Evolutionary conservation across 2,329 filamentous ascomycete species (phyloP).

Genomic region (Ceratocystis variospora): DNA sequence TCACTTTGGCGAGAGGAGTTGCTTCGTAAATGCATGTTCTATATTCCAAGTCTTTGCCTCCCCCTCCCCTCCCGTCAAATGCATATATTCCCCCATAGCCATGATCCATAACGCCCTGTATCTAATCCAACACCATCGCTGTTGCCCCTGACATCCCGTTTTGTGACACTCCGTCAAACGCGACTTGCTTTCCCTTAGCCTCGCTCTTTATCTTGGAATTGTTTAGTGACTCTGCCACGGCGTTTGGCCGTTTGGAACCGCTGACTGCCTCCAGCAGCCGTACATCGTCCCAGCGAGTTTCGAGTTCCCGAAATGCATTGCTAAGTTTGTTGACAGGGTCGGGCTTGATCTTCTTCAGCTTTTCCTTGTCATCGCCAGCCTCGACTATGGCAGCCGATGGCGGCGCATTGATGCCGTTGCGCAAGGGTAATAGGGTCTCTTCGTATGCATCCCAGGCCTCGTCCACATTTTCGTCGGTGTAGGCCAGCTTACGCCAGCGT

Average conservation of each 20-base stretch:
- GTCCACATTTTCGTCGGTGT: constrained; percentile 66
- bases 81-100: not conserved
- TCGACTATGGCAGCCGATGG: not conserved
- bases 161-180: constrained; percentile 1
- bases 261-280: constrained; percentile 17
- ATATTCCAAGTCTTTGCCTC: not conserved
- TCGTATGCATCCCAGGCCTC: constrained; percentile 65
- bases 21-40: not conserved
- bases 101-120: not conserved
- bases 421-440: constrained; percentile 43
- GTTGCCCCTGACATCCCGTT: not conserved
- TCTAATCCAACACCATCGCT: constrained; percentile 16
- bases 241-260: constrained; percentile 14
- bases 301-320: constrained; percentile 12
- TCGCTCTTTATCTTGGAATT: constrained; percentile 10
- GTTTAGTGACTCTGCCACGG: constrained; percentile 5
- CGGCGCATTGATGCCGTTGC: constrained; percentile 15
- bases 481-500: constrained; percentile 64
- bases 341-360: constrained; percentile 19
- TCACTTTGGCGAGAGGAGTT: not conserved
- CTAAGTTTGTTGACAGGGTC: constrained; percentile 15
- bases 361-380: constrained; percentile 9
- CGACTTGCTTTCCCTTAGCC: constrained; percentile 9
- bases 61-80: not conserved
- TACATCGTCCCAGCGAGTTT: constrained; percentile 16